phyloP scores from a whole-genome alignment of 2,329 filamentous ascomycete genomes.

The Neofusicoccum umdonicola region DNA sequence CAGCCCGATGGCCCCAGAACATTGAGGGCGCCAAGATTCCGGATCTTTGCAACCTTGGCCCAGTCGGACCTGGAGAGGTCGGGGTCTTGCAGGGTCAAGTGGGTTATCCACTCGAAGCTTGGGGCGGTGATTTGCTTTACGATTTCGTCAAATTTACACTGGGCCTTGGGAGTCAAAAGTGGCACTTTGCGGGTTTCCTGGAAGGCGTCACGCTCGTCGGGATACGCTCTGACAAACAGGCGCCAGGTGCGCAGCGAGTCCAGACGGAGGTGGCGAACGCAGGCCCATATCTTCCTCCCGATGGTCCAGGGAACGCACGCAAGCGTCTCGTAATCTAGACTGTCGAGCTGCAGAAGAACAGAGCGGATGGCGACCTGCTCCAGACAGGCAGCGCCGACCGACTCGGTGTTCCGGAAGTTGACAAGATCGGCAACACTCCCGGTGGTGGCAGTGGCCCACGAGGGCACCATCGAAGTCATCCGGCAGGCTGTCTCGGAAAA shows the following conservation, averaged over 20 bases:
- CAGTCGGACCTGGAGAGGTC: background rate
- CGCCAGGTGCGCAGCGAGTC: slow-evolving; percentile 11
- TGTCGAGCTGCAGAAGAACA: slow-evolving; percentile 7
- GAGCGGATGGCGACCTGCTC: slow-evolving; percentile 10
- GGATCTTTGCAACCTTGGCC: background rate
- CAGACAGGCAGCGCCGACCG: background rate
- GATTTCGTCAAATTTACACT: background rate
- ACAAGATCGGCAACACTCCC: slow-evolving; percentile 7
- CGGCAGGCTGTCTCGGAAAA: slow-evolving; percentile 2
- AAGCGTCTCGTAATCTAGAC: background rate
- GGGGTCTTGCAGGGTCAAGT: background rate
- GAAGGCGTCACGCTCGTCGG: slow-evolving; percentile 4
- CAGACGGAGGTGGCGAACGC: background rate
- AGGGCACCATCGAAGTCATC: slow-evolving; percentile 1
- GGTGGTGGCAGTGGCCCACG: slow-evolving; percentile 4
- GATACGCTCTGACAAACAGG: slow-evolving; percentile 5
- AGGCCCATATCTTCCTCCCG: background rate
- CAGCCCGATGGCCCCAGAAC: background rate
- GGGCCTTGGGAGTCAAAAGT: background rate
- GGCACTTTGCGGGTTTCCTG: background rate
- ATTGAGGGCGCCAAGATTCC: background rate
- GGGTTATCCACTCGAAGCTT: slow-evolving; percentile 7
- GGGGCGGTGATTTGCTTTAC: background rate
- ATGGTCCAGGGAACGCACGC: slow-evolving; percentile 9
- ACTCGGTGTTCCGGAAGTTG: background rate